These are phyloP conservation scores for Phytophthora melonis DNA, from an alignment of 352 stramenopile genomes.

Conservation along the genomic window DNA sequence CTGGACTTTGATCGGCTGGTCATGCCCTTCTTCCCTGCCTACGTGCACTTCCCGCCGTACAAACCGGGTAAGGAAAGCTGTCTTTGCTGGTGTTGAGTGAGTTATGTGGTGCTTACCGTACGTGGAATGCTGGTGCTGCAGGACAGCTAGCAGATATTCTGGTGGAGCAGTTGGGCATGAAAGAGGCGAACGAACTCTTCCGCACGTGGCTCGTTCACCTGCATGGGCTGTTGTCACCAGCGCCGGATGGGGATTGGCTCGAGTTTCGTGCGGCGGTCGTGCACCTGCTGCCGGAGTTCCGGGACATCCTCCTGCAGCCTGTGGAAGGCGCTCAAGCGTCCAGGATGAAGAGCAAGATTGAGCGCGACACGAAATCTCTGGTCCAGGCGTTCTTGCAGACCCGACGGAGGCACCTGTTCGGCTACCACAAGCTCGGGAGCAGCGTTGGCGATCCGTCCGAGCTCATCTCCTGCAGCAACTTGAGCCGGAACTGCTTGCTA, in stretches of 20 bases:
- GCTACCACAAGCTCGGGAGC: slow-evolving; percentile 60
- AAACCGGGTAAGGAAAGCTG: slow-evolving; percentile 45
- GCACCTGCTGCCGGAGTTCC: slow-evolving; percentile 65
- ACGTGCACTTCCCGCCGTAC: slow-evolving; percentile 71
- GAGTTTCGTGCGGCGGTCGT: slow-evolving; percentile 67
- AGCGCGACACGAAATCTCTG: slow-evolving; percentile 44
- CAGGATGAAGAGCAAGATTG: slow-evolving; percentile 43
- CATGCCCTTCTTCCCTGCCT: slow-evolving; percentile 58
- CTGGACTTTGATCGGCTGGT: slow-evolving; percentile 68
- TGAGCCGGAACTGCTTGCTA: slow-evolving; percentile 74
- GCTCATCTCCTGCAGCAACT: slow-evolving; percentile 64
- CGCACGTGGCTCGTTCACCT: slow-evolving; percentile 67
- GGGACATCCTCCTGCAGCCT: slow-evolving; percentile 22
- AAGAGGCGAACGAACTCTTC: slow-evolving; percentile 50
- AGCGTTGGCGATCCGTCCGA: slow-evolving; percentile 38
- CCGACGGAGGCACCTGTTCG: slow-evolving; percentile 68
- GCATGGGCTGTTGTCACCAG: slow-evolving; percentile 48
- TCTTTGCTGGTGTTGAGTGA: neutral
- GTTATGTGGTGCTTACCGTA: neutral
- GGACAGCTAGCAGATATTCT: slow-evolving; percentile 72
- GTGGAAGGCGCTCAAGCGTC: slow-evolving; percentile 19
- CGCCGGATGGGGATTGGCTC: slow-evolving; percentile 70
- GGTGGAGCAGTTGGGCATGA: slow-evolving; percentile 58
- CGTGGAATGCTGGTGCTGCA: slow-evolving; percentile 15
- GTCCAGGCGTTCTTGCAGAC: slow-evolving; percentile 58